These are phyloP conservation scores for Penicillium egyptiacum DNA, from an alignment of 495 filamentous ascomycete species.

Conservation along the genomic window DNA sequence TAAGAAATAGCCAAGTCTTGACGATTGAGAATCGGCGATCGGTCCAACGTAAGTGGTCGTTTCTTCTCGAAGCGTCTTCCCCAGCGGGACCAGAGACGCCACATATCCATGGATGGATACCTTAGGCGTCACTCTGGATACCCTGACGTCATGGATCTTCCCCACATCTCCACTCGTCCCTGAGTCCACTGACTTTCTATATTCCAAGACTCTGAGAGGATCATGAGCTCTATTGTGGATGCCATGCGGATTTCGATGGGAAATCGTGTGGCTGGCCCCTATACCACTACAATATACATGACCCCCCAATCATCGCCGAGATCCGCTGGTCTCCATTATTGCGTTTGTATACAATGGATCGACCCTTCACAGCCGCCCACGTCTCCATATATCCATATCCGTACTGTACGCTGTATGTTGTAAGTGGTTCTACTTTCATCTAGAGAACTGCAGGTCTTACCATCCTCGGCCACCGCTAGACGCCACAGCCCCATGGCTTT, in stretches of 20 bases:
- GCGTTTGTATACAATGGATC: background rate
- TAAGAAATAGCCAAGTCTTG: background rate
- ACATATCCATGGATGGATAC: background rate
- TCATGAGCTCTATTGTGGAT: no score
- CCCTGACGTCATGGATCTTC: background rate
- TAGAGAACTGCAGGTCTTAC: background rate
- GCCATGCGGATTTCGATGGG: no score
- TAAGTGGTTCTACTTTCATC: background rate
- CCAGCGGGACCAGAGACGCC: background rate
- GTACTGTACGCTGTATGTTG: background rate
- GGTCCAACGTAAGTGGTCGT: background rate
- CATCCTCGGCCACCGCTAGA: slow-evolving; percentile 7
- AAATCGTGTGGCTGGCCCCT: background rate
- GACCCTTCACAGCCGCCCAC: background rate
- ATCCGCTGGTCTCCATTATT: background rate
- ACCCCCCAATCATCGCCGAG: background rate
- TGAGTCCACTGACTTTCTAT: no score
- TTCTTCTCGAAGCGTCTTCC: background rate
- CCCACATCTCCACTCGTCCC: no score
- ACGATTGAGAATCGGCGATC: background rate
- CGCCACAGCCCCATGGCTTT: slow-evolving; percentile 20
- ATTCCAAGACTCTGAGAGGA: no score
- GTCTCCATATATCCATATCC: background rate
- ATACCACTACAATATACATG: background rate
- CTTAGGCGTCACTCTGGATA: background rate